A percentile compares a stretch with the other conserved stretches of the same genome.
These are phyloP conservation scores for Epichloe coenophiala DNA, from an alignment of 2,329 filamentous ascomycete species.

Conservation along the genomic window DNA sequence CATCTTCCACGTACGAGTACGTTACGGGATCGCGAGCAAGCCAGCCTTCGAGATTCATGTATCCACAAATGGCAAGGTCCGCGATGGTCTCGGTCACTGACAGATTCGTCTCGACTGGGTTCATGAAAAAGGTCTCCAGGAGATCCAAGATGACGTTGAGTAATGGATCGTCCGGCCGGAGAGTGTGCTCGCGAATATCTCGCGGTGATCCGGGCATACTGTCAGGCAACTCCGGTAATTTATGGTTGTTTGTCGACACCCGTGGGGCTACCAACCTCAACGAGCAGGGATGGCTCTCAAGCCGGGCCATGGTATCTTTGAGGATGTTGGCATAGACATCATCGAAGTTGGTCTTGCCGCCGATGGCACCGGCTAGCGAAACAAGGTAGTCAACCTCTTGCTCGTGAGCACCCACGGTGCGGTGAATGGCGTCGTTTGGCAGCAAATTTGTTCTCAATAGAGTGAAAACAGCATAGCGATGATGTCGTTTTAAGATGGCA, in stretches of 20 bases:
- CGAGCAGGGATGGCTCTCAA: slow-evolving; percentile 65
- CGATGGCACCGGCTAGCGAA: slow-evolving; percentile 52
- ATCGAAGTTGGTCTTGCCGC: slow-evolving; percentile 56
- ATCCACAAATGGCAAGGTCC: slow-evolving; percentile 71
- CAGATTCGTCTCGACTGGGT: slow-evolving; percentile 83
- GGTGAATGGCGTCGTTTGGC: slow-evolving; percentile 37
- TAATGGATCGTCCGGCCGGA: slow-evolving; percentile 48
- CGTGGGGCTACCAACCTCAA: slow-evolving; percentile 52
- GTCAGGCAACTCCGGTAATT: slow-evolving; percentile 39
- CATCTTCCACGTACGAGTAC: slow-evolving; percentile 35
- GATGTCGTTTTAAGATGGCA: slow-evolving; percentile 74
- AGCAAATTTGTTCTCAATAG: slow-evolving; percentile 55
- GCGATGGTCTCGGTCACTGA: slow-evolving; percentile 74
- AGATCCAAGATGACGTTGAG: slow-evolving; percentile 55
- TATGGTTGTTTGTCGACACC: slow-evolving; percentile 40
- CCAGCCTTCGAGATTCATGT: slow-evolving; percentile 84
- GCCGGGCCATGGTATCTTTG: slow-evolving; percentile 53
- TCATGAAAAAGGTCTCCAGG: slow-evolving; percentile 71
- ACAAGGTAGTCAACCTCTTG: slow-evolving; percentile 63
- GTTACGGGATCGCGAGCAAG: slow-evolving; percentile 58
- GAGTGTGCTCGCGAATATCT: slow-evolving; percentile 46
- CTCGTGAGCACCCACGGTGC: slow-evolving; percentile 62
- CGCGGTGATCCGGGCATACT: slow-evolving; percentile 47
- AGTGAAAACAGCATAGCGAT: slow-evolving; percentile 69
- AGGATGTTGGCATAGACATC: slow-evolving; percentile 59